These are phyloP conservation scores for Cystofilobasidium bisporidii DNA, from an alignment of 768 basidiomycete genomes.

Conservation along the genomic window DNA sequence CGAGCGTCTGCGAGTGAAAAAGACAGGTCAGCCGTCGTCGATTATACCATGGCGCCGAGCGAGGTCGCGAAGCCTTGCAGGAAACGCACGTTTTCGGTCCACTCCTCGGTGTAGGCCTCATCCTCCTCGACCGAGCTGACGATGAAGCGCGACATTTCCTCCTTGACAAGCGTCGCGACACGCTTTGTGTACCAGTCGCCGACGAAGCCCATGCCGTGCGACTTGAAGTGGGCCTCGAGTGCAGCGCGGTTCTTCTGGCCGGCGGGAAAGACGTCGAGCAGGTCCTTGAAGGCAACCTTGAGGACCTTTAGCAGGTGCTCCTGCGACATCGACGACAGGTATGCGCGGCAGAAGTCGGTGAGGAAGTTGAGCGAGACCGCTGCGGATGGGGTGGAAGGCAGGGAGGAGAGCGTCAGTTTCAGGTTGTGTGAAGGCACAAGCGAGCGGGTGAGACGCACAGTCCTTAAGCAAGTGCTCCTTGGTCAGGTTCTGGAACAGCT, in stretches of 20 bases:
- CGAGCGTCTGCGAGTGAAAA: slow-evolving; percentile 55
- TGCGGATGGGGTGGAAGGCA: slow-evolving; percentile 39
- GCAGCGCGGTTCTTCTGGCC: slow-evolving; percentile 64
- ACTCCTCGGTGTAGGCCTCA: slow-evolving; percentile 47
- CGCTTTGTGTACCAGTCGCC: slow-evolving; percentile 93
- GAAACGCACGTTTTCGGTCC: slow-evolving; percentile 53
- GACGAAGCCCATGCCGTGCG: slow-evolving; percentile 64
- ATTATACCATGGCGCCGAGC: not conserved
- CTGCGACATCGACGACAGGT: slow-evolving; percentile 64
- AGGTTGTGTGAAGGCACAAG: slow-evolving; percentile 13
- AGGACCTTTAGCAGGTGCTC: slow-evolving; percentile 60
- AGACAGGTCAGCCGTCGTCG: not conserved
- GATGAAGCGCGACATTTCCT: slow-evolving; percentile 48
- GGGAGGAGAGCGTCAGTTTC: slow-evolving; percentile 10
- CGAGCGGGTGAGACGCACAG: slow-evolving; percentile 45
- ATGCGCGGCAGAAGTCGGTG: slow-evolving; percentile 69
- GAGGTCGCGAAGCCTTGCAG: no score
- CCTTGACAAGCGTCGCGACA: slow-evolving; percentile 72
- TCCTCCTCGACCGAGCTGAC: slow-evolving; percentile 51
- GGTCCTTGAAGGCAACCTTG: slow-evolving; percentile 57
- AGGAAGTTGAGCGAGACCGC: slow-evolving; percentile 69
- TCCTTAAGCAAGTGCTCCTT: slow-evolving; percentile 97
- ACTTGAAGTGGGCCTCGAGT: slow-evolving; percentile 80
- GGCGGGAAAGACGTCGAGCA: slow-evolving; percentile 75
- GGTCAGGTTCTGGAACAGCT: slow-evolving; percentile 68